Percentiles rank a stretch among this genome's conserved stretches.
phyloP scores from a whole-genome alignment of 2,329 filamentous ascomycete genomes.

The Fusarium kyushuense region DNA sequence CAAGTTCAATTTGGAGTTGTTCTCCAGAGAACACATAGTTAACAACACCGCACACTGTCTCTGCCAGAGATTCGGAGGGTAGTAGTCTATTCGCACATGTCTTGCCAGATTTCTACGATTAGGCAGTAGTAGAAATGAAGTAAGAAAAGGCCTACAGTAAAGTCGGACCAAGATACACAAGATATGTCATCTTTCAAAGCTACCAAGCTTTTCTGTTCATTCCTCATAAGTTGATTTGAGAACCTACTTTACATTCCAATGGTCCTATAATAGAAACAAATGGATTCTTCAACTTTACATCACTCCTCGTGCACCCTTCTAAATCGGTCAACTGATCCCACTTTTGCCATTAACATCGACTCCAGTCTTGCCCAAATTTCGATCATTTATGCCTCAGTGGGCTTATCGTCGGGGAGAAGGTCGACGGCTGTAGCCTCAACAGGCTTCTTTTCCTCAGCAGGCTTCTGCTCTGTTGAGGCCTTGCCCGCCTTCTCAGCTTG shows the following conservation, averaged over 20 bases:
- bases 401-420: slow-evolving; percentile 35
- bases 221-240: slow-evolving; percentile 40
- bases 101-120: neutral
- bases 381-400: slow-evolving; percentile 30
- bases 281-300: slow-evolving; percentile 20
- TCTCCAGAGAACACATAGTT: neutral
- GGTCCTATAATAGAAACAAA: slow-evolving; percentile 23
- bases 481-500: slow-evolving; percentile 33
- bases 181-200: slow-evolving; percentile 16
- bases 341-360: slow-evolving; percentile 8
- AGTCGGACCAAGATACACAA: slow-evolving; percentile 11
- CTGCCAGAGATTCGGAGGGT: neutral
- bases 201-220: slow-evolving; percentile 36
- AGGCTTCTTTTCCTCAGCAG: slow-evolving; percentile 31
- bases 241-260: slow-evolving; percentile 41
- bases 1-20: neutral
- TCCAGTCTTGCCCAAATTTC: slow-evolving; percentile 1
- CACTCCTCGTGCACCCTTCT: slow-evolving; percentile 18
- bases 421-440: slow-evolving; percentile 40
- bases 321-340: neutral
- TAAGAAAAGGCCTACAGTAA: neutral
- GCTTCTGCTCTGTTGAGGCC: slow-evolving; percentile 21
- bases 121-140: neutral
- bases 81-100: neutral
- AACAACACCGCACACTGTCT: neutral